These are phyloP conservation scores for Tulasnella sp. DNA, from an alignment of 768 basidiomycete genomes.

Conservation along the genomic window DNA sequence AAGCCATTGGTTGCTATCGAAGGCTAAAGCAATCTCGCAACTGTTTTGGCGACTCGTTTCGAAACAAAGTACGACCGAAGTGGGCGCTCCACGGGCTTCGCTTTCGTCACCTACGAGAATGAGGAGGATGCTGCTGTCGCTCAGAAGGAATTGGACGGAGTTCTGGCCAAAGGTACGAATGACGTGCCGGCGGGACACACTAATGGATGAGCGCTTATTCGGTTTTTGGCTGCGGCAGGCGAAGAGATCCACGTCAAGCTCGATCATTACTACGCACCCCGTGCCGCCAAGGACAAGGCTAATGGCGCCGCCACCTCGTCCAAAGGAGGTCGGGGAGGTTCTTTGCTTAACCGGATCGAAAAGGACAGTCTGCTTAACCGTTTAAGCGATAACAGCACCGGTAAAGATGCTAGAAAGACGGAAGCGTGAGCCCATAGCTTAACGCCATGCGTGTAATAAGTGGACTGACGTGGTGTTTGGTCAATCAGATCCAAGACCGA, in stretches of 20 bases:
- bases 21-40: background rate
- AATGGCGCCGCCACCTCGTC: background rate
- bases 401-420: background rate
- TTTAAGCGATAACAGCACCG: background rate
- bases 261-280: conserved; percentile 18
- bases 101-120: conserved; percentile 78
- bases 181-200: background rate
- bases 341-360: conserved; percentile 11
- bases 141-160: conserved; percentile 82
- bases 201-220: background rate
- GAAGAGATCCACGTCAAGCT: conserved; percentile 18
- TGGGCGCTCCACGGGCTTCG: conserved; percentile 86
- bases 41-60: background rate
- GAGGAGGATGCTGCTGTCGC: conserved; percentile 77
- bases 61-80: conserved; percentile 84
- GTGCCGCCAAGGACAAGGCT: background rate
- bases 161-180: conserved; percentile 78
- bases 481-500: background rate
- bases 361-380: conserved; percentile 5
- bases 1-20: background rate
- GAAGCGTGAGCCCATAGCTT: background rate
- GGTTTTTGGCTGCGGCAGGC: background rate
- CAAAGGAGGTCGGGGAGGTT: conserved; percentile 24
- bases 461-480: background rate
- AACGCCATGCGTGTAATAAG: background rate